These are phyloP conservation scores for Stagonosporopsis tanaceti DNA, from an alignment of 2,329 filamentous ascomycete genomes.

Conservation along the genomic window DNA sequence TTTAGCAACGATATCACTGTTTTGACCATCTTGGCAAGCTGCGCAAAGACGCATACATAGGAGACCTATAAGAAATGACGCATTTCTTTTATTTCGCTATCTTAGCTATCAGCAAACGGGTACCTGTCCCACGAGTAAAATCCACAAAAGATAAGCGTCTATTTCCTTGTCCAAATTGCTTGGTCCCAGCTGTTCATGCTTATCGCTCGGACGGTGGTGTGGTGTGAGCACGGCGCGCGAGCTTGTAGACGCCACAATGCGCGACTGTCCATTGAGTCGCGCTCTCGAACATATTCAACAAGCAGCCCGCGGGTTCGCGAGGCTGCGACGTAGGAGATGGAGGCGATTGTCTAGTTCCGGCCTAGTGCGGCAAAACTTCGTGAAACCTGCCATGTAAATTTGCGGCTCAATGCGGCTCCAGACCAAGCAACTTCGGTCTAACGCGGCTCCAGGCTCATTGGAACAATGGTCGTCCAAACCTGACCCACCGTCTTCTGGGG, in stretches of 20 bases:
- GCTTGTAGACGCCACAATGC: not conserved
- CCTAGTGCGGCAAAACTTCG: slow-evolving; percentile 17
- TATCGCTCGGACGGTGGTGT: not conserved
- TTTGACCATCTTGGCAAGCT: not conserved
- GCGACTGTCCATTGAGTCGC: not conserved
- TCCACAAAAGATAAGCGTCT: slow-evolving; percentile 25
- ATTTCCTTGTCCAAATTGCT: slow-evolving; percentile 13
- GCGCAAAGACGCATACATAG: not conserved
- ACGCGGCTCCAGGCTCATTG: slow-evolving; percentile 20
- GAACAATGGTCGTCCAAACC: not conserved
- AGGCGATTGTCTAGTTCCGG: slow-evolving; percentile 4
- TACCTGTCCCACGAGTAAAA: slow-evolving; percentile 15
- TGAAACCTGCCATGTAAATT: slow-evolving; percentile 11
- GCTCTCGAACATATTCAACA: slow-evolving; percentile 12
- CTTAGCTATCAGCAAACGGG: slow-evolving; percentile 9
- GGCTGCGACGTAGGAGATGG: slow-evolving; percentile 4
- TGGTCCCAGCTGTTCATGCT: slow-evolving; percentile 3
- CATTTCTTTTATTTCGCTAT: slow-evolving; percentile 15
- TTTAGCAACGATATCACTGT: slow-evolving; percentile 3
- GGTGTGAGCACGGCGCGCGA: not conserved
- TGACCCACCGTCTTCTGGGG: slow-evolving; percentile 20
- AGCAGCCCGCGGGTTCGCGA: not conserved
- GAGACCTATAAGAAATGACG: slow-evolving; percentile 5
- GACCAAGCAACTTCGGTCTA: slow-evolving; percentile 11
- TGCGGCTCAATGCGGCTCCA: slow-evolving; percentile 23